Conservation (phyloP, 306 rosid genomes). For the Cicer bijugum region DNA sequence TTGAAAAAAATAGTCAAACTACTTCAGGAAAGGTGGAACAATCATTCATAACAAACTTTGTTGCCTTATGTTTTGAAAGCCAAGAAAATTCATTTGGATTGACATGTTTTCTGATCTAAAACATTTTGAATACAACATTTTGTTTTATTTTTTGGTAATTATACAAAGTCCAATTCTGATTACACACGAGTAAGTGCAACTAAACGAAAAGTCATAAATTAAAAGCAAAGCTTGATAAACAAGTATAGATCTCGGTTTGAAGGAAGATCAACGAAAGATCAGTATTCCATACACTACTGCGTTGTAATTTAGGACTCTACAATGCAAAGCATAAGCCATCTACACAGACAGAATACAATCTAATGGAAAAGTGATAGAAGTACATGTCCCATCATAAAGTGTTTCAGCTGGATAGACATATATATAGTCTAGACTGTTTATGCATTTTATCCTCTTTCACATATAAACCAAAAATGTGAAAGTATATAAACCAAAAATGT, state of each 20-base stretch:
- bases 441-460: neutral
- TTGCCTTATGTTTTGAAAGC: neutral
- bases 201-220: neutral
- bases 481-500: neutral
- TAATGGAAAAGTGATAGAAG: neutral
- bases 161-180: neutral
- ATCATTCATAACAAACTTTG: neutral
- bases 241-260: conserved; percentile 3
- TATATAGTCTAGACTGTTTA: neutral
- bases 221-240: neutral
- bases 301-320: neutral
- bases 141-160: neutral
- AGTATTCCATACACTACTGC: neutral
- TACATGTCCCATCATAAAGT: neutral
- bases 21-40: neutral
- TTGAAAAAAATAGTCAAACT: neutral
- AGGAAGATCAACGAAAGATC: conserved; percentile 3
- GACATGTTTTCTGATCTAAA: neutral
- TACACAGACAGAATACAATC: neutral
- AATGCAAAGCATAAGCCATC: neutral
- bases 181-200: neutral
- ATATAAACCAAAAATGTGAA: neutral
- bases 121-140: neutral
- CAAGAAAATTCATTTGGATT: neutral
- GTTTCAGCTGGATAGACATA: neutral